Percentiles rank a stretch among this genome's conserved stretches.
phyloP scores from a whole-genome alignment of 495 filamentous ascomycete genomes.

The Daldinia vernicosa region DNA sequence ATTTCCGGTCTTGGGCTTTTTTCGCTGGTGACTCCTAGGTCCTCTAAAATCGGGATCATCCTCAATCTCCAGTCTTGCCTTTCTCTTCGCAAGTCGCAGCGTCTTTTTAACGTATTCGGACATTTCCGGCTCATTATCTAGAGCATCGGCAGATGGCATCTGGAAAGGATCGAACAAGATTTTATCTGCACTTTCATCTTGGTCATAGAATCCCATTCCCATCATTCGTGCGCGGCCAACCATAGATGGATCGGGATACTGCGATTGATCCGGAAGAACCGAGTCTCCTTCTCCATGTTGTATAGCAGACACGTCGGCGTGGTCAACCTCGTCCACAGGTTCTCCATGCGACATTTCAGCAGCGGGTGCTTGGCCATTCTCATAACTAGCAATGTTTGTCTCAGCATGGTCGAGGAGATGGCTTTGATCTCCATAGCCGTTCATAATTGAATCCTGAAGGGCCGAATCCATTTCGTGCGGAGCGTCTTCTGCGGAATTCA shows the following conservation, averaged over 20 bases:
- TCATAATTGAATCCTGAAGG: constrained; percentile 47
- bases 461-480: constrained; percentile 48
- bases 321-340: constrained; percentile 29
- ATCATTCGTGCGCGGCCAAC: constrained; percentile 58
- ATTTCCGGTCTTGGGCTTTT: constrained; percentile 49
- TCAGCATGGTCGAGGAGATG: constrained; percentile 33
- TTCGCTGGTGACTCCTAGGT: constrained; percentile 49
- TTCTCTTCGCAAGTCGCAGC: constrained; percentile 56
- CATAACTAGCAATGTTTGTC: neutral
- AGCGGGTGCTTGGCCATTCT: constrained; percentile 14
- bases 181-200: constrained; percentile 60
- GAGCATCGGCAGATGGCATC: constrained; percentile 50
- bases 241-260: constrained; percentile 59
- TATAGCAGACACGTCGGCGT: constrained; percentile 44
- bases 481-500: constrained; percentile 41
- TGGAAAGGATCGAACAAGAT: constrained; percentile 62
- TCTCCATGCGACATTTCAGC: constrained; percentile 12
- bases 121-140: constrained; percentile 54
- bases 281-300: constrained; percentile 43
- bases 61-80: constrained; percentile 54
- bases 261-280: constrained; percentile 46
- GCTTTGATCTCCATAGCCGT: constrained; percentile 49
- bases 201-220: constrained; percentile 64
- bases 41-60: constrained; percentile 58
- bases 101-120: constrained; percentile 60